Conservation (phyloP, 2,329 filamentous ascomycete species). For the Myotisia sp. region DNA sequence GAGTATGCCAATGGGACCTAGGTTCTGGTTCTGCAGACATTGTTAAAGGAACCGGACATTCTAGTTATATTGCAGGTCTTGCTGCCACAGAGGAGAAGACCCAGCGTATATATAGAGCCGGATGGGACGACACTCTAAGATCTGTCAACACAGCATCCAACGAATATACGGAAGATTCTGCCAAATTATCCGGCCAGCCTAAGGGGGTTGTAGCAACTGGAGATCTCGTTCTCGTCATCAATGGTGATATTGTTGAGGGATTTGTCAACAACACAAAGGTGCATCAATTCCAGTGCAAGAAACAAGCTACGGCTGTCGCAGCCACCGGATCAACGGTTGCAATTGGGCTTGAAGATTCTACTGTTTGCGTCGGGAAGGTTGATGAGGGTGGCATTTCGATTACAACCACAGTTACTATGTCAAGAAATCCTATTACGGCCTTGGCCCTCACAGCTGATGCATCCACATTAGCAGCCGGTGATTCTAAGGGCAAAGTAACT, state of each 20-base stretch:
- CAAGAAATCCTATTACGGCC: conserved; percentile 58
- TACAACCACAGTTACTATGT: conserved; percentile 48
- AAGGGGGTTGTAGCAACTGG: conserved; percentile 51
- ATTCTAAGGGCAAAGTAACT: conserved; percentile 71
- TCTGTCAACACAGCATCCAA: conserved; percentile 59
- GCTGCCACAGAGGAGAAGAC: conserved; percentile 38
- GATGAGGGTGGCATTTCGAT: conserved; percentile 44
- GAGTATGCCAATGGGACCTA: conserved; percentile 72
- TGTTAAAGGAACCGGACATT: conserved; percentile 68
- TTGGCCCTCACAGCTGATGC: conserved; percentile 73
- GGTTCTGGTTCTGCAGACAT: conserved; percentile 51
- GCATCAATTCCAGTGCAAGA: conserved; percentile 47
- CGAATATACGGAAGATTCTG: conserved; percentile 56
- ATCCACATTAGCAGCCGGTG: conserved; percentile 66
- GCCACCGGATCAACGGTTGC: conserved; percentile 55
- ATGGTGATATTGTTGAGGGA: conserved; percentile 45
- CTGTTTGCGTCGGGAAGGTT: conserved; percentile 58
- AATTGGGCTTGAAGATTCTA: conserved; percentile 60
- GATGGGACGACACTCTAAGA: conserved; percentile 86
- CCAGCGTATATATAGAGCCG: conserved; percentile 64
- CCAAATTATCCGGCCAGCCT: conserved; percentile 64
- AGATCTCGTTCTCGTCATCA: conserved; percentile 44
- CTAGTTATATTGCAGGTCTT: conserved; percentile 73
- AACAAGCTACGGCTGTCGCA: conserved; percentile 56
- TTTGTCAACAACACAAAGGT: conserved; percentile 45